phyloP scores from a whole-genome alignment of 176 grass and related monocot species.

The Oryza meridionalis region DNA sequence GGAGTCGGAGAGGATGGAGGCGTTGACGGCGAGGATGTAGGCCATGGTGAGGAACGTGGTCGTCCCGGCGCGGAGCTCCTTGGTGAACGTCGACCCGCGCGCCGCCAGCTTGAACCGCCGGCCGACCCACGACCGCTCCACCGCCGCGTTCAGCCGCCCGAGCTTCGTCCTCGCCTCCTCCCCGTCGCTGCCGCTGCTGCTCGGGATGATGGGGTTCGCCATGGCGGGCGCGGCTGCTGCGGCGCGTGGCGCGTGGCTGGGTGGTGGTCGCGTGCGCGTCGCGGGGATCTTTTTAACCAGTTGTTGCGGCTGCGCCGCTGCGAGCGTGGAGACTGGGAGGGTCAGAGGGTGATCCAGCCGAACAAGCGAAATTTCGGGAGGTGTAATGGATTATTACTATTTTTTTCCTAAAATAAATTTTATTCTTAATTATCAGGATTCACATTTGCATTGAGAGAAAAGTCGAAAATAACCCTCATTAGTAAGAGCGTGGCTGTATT shows the following conservation, averaged over 20 bases:
- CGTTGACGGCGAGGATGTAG: constrained; percentile 86
- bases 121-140: constrained; percentile 54
- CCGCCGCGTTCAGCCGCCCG: constrained; percentile 44
- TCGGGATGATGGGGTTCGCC: constrained; percentile 51
- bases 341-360: constrained; percentile 7
- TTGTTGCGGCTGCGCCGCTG: no score
- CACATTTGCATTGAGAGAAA: no score
- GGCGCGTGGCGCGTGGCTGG: not conserved
- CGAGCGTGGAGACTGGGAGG: not conserved
- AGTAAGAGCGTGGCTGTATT: no score
- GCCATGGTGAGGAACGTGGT: constrained; percentile 90
- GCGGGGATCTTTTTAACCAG: constrained; percentile 41
- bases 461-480: no score
- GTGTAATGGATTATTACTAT: not conserved
- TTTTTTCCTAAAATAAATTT: no score
- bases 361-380: not conserved
- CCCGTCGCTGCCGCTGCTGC: not conserved
- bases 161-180: constrained; percentile 36
- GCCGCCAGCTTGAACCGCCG: constrained; percentile 43
- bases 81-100: constrained; percentile 72
- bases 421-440: no score
- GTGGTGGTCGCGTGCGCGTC: not conserved
- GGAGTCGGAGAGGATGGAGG: constrained; percentile 80
- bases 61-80: constrained; percentile 80
- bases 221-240: constrained; percentile 16